Base-by-base conservation (phyloP, 1,139 yeast genomes). In the Suhomyces guaymorum region DNA sequence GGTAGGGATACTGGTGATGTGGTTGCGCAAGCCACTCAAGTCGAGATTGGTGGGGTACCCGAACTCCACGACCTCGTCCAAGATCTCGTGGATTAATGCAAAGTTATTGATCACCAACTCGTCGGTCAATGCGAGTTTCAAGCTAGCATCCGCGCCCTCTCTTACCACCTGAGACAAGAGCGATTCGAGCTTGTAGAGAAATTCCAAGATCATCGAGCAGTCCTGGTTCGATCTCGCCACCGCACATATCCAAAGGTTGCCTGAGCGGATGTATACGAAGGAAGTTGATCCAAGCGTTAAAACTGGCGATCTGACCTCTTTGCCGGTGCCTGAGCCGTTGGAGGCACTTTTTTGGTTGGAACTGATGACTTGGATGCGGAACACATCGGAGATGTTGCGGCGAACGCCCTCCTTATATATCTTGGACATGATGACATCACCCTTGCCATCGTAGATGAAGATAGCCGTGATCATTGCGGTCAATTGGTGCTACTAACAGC, bases 201-300 rank as follows among this genome's bases (percentile, higher is more conserved):
- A 87, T 61, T 92, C 97, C 55, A 89, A 75, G 2, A 90, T 76
- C 10, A 79, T 63, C 1, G 90, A 79, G 33, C 94, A 89, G 55
- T 92, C 96, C 27, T 83, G 88, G 55, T 92, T 92, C 30, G 90
- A 82, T 42, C 97, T 73, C 1, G 95, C 78, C 13, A 90, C 92
- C 0, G 90, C 95, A 12, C 90, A 95, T 10, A 88, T 55, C 83
- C 95, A 92, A 14, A 92, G 51, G 38, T 73, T 69, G 11, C 81
- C 82, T 37, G 81, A 76, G 46, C 78, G 76, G 32, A 87, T 82
- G 53, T 89, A 90, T 30, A 89, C 72, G 55, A 90, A 92, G 0
- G 96, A 84, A 0, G 97, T 92, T 1, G 96, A 86, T 3, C 98
- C 98, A 26, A 92, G 63, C 0, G 97, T 92, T 36, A 90, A 63